Conservation (phyloP, 257 asterid species). For the Eustoma russellianum region DNA sequence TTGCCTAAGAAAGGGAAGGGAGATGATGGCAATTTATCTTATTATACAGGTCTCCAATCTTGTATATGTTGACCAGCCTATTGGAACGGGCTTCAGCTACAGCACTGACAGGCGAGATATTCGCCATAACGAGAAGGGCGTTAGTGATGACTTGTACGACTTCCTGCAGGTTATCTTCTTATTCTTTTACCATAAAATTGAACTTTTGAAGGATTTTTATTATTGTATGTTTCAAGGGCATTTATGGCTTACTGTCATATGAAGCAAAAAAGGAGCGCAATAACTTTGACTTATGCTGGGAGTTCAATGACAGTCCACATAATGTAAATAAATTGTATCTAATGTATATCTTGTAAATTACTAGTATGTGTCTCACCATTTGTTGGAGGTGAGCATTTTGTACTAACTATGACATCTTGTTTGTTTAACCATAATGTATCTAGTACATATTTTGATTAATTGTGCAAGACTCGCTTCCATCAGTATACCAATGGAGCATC, state of each 20-base stretch:
- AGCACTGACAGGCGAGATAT: slow-evolving; percentile 75
- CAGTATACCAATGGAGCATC: no score
- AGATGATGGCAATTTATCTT: slow-evolving; percentile 13
- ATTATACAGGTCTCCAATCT: slow-evolving; percentile 79
- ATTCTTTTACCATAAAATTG: not conserved
- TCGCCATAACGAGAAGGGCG: slow-evolving; percentile 77
- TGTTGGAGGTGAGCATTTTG: no score
- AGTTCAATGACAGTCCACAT: no score
- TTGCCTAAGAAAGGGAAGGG: not conserved
- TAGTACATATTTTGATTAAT: no score
- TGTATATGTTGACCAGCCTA: slow-evolving; percentile 89
- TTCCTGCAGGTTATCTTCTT: slow-evolving; percentile 59
- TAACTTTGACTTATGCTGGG: no score
- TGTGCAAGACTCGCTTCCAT: no score
- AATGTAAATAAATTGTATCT: no score
- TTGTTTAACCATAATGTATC: no score
- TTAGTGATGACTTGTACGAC: slow-evolving; percentile 88
- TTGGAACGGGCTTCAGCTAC: slow-evolving; percentile 97
- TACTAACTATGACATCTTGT: no score
- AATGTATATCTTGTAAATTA: no score
- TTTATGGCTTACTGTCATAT: not conserved
- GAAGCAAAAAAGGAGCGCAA: no score
- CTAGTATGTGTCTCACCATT: no score
- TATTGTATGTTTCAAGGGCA: not conserved
- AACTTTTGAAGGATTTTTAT: not conserved